A percentile compares a stretch with the other conserved stretches of the same genome.
phyloP scores from a whole-genome alignment of 2,329 filamentous ascomycete species.

The Madurella fahalii region DNA sequence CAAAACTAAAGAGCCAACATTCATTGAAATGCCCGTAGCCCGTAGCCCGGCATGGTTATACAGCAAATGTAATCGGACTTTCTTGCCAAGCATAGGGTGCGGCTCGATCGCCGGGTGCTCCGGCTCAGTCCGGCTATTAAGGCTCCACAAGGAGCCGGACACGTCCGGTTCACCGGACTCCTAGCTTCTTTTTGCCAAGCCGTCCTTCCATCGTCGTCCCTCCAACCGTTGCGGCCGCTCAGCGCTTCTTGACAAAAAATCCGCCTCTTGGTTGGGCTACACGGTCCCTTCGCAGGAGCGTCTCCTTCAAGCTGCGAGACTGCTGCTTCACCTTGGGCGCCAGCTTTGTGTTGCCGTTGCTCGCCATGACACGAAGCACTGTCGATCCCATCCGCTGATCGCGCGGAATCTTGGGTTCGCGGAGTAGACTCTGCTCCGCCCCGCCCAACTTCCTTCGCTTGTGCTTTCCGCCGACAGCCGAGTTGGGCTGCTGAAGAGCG shows the following conservation, averaged over 20 bases:
- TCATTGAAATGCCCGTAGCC: neutral
- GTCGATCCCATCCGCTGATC: conserved; percentile 52
- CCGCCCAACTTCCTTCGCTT: conserved; percentile 45
- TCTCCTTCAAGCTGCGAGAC: conserved; percentile 40
- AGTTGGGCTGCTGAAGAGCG: conserved; percentile 23
- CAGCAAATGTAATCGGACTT: neutral
- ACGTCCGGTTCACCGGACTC: conserved; percentile 5
- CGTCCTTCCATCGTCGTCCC: neutral
- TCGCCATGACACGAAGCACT: conserved; percentile 47
- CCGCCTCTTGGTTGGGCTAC: conserved; percentile 37
- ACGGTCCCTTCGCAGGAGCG: conserved; percentile 44
- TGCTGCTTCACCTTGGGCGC: conserved; percentile 46
- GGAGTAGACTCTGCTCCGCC: conserved; percentile 36
- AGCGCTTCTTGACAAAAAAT: conserved; percentile 39
- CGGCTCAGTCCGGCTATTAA: conserved; percentile 12
- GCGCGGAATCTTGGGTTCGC: conserved; percentile 37
- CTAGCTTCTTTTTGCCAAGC: neutral
- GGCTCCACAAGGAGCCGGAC: conserved; percentile 11
- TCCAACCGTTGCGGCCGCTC: neutral
- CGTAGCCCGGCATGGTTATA: neutral
- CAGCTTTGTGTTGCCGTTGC: conserved; percentile 42
- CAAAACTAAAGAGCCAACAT: neutral
- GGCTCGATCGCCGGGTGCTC: conserved; percentile 1
- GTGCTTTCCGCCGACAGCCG: conserved; percentile 26
- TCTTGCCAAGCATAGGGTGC: neutral